Evolutionary conservation across 2,329 filamentous ascomycete species (phyloP).

Genomic region (Trichoderma sp.): DNA sequence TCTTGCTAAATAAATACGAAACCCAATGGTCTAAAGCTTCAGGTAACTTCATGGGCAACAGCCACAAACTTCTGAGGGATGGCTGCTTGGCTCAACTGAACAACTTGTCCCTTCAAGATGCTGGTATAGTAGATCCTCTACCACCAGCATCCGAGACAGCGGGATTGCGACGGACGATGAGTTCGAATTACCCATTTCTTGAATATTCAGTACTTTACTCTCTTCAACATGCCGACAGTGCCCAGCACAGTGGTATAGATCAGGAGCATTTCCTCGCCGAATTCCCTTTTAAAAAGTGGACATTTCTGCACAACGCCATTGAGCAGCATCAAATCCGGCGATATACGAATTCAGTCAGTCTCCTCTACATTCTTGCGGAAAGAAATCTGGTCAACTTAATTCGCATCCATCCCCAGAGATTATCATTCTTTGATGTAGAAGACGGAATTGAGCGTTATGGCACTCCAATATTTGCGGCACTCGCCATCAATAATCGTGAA

Average conservation of each 20-base stretch:
- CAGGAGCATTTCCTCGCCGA: not conserved
- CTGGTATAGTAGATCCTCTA: not conserved
- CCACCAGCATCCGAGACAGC: not conserved
- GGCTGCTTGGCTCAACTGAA: not conserved
- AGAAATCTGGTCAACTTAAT: not conserved
- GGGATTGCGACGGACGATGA: not conserved
- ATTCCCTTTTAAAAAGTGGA: not conserved
- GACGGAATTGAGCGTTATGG: not conserved
- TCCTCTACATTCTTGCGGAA: not conserved
- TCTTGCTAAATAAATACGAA: conserved; percentile 40
- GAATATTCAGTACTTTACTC: not conserved
- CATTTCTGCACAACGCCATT: not conserved
- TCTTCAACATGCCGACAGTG: not conserved
- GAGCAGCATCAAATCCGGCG: not conserved
- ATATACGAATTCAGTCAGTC: not conserved
- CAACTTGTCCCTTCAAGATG: not conserved
- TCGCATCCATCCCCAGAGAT: not conserved
- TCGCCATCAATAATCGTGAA: not conserved
- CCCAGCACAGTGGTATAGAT: not conserved
- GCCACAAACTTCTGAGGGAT: not conserved
- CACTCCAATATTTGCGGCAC: not conserved
- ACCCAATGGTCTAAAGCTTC: not conserved
- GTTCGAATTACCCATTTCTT: not conserved
- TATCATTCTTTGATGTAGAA: not conserved
- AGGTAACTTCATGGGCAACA: not conserved